Evolutionary conservation across 495 filamentous ascomycete genomes (phyloP).

Genomic region (Durotheca rogersii): DNA sequence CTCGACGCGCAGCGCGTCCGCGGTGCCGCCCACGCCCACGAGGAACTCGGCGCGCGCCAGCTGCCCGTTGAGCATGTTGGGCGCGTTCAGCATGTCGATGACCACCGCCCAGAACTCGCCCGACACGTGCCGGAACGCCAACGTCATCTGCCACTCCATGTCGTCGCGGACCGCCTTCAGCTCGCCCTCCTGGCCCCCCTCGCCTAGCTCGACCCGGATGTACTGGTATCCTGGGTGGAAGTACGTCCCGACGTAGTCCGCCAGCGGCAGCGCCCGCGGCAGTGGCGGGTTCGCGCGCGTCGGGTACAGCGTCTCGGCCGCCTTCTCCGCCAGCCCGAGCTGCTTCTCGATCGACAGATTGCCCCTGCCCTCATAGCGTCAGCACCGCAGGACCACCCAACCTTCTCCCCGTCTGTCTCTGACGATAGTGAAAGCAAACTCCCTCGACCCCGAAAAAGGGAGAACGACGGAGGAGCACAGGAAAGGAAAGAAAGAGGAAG

Average conservation of each 20-base stretch:
- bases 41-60: slow-evolving; percentile 42
- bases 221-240: slow-evolving; percentile 44
- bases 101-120: slow-evolving; percentile 40
- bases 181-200: slow-evolving; percentile 1
- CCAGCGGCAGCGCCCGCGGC: slow-evolving; percentile 35
- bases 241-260: slow-evolving; percentile 45
- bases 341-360: slow-evolving; percentile 4
- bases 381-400: too few relatives aligned
- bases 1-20: slow-evolving; percentile 34
- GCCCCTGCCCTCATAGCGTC: slow-evolving; percentile 7
- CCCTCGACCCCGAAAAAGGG: too few relatives aligned
- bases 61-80: slow-evolving; percentile 19
- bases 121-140: slow-evolving; percentile 36
- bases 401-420: too few relatives aligned
- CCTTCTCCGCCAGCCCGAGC: slow-evolving; percentile 31
- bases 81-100: slow-evolving; percentile 18
- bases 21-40: slow-evolving; percentile 39
- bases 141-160: slow-evolving; percentile 32
- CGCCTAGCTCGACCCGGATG: slow-evolving; percentile 33
- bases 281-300: slow-evolving; percentile 32
- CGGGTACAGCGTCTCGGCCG: slow-evolving; percentile 35
- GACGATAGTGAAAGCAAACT: too few relatives aligned
- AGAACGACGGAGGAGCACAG: too few relatives aligned
- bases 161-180: slow-evolving; percentile 31
- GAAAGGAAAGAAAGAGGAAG: background rate